Evolutionary conservation across 2,329 filamentous ascomycete genomes (phyloP), one percentile per base, ranked within the genome.

Genomic region (Teratosphaeriaceae sp.): DNA sequence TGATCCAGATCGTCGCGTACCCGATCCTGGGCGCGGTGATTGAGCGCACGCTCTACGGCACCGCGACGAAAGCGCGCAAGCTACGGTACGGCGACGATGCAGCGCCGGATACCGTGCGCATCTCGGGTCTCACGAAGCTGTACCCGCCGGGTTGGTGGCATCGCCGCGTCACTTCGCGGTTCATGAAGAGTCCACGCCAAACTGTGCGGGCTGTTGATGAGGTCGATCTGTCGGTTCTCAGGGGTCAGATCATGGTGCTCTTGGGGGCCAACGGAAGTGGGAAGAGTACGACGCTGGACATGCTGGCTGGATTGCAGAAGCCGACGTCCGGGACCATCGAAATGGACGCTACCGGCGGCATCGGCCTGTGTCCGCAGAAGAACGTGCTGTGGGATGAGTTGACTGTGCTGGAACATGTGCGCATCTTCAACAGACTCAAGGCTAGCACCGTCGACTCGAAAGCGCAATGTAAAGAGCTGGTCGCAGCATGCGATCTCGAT

Each of bases 361-460:
- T 96, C 16, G 89, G 89, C 12, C 81, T 94, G 31, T 90, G 88
- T 44, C 89, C 89, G 0, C 89, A 96, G 61, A 89, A 90, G 70
- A 96, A 96, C 55, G 89, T 96, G 5, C 74, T 96, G 23, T 96
- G 89, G 88, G 84, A 90, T 53, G 82, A 88, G 45, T 68, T 96
- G 43, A 94, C 85, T 0, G 88, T 94, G 0, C 78, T 81, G 55
- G 88, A 95, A 62, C 89, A 95, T 56, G 79, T 95, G 13, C 67
- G 69, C 8, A 85, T 94, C 38, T 95, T 95, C 69, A 90, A 92
- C 61, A 73, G 74, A 35, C 72, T 96, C 38, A 96, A 96, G 59
- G 76, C 83, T 0, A 75, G 65, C 68, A 68, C 71, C 1, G 78
- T 82, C 12, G 81, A 84, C 16, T 71, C 70, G 2, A 76, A 76